These are phyloP conservation scores for Fraxinus cuspidata DNA, from an alignment of 257 asterid genomes.

Conservation along the genomic window DNA sequence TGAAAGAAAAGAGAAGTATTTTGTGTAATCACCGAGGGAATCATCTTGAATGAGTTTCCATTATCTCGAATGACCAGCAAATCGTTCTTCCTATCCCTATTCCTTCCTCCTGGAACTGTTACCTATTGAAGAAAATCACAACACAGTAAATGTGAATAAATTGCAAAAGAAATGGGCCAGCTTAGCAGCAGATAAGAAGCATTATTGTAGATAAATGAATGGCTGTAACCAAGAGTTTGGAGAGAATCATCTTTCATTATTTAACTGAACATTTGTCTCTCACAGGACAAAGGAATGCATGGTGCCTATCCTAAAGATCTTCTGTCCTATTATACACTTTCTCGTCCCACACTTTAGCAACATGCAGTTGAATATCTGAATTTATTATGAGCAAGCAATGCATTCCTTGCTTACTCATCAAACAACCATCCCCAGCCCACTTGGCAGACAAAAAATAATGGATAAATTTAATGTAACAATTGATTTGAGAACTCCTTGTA, in stretches of 20 bases:
- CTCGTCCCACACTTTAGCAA: neutral
- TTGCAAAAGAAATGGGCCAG: neutral
- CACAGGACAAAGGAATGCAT: neutral
- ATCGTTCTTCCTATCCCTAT: slow-evolving; percentile 77
- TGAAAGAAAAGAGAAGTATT: neutral
- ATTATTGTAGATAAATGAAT: neutral
- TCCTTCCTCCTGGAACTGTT: slow-evolving; percentile 74
- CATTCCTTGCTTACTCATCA: no score
- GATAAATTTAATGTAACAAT: no score
- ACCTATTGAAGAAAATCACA: slow-evolving; percentile 48
- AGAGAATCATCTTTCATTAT: neutral
- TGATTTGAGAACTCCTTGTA: neutral
- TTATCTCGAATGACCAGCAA: slow-evolving; percentile 79
- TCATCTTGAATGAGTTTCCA: slow-evolving; percentile 82
- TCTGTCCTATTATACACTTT: neutral
- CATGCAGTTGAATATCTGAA: no score
- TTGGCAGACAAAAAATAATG: neutral
- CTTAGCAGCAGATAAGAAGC: neutral
- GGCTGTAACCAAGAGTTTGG: neutral
- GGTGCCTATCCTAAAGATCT: neutral
- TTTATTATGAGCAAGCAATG: no score
- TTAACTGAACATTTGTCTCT: neutral
- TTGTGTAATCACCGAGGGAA: slow-evolving; percentile 53
- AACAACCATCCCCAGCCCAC: no score
- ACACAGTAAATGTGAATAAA: neutral